Evolutionary conservation across 2,329 filamentous ascomycete species (phyloP), one percentile per base, ranked within the genome.

Genomic region (Claviceps sp.): DNA sequence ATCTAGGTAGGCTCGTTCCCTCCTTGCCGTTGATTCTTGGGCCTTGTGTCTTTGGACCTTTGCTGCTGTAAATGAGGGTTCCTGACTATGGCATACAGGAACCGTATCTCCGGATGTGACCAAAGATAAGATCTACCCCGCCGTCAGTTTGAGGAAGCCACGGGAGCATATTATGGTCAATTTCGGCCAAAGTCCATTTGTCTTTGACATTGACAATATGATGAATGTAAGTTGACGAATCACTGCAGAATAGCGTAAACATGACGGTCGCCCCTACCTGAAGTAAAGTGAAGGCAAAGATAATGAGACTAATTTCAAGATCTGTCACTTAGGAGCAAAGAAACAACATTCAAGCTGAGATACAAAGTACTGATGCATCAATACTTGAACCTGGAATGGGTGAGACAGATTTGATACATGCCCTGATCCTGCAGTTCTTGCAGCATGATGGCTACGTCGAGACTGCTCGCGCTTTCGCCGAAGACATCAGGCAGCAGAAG

Each of bases 381-480:
- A 72, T 66, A 22, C 70, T 93, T 6, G 78, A 81, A 37, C 78
- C 81, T 2, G 74, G 75, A 2, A 71, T 86, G 56, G 80, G 78
- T 55, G 91, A 96, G 66, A 84, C 81, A 1, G 76, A 85, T 26
- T 75, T 97, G 47, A 81, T 95, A 40, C 89, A 96, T 63, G 79
- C 86, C 59, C 72, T 97, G 52, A 77, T 83, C 18, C 76, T 89
- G 41, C 90, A 96, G 67, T 97, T 95, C 59, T 72, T 98, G 14
- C 86, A 90, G 40, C 91, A 97, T 60, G 93, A 97, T 61, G 93
- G 93, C 54, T 97, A 96, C 59, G 85, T 96, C 7, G 91, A 96
- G 58, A 95, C 91, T 0, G 90, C 90, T 8, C 81, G 84, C 56
- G 88, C 88, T 0, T 97, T 98, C 72, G 82, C 86, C 3, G 77